Evolutionary conservation across 495 filamentous ascomycete genomes (phyloP).

Genomic region (Penicillium diatomitis): DNA sequence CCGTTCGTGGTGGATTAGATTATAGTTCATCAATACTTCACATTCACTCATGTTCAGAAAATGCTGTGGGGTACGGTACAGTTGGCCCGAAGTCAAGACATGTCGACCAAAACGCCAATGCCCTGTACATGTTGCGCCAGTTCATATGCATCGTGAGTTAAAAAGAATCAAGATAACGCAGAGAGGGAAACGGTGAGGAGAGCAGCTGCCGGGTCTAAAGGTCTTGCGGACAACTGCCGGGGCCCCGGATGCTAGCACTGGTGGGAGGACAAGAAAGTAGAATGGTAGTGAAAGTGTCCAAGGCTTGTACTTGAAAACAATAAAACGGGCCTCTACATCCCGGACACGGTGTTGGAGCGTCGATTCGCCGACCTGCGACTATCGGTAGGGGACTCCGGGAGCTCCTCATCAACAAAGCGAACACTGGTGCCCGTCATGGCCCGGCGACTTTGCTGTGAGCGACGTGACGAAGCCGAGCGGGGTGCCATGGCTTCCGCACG

Average conservation of each 20-base stretch:
- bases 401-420: constrained; percentile 36
- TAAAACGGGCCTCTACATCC: constrained; percentile 2
- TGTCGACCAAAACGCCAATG: constrained; percentile 1
- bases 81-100: constrained; percentile 3
- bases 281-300: constrained; percentile 1
- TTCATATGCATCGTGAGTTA: constrained; percentile 16
- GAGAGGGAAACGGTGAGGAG: no score
- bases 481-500: constrained; percentile 22
- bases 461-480: constrained; percentile 20
- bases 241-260: no score
- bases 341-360: constrained; percentile 17
- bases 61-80: constrained; percentile 12
- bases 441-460: constrained; percentile 22
- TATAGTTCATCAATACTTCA: constrained; percentile 1
- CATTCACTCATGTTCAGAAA: constrained; percentile 19
- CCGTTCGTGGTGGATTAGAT: no score
- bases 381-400: constrained; percentile 35
- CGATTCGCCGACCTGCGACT: constrained; percentile 31
- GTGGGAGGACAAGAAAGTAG: constrained; percentile 2
- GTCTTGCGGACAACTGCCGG: no score
- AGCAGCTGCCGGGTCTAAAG: no score
- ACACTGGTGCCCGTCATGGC: constrained; percentile 33
- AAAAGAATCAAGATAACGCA: constrained; percentile 4
- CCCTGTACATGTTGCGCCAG: constrained; percentile 21
- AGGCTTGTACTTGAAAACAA: no score